Evolutionary conservation across 352 stramenopile species (phyloP), one percentile per base, ranked within the genome.

Genomic region (Thraustotheca clavata): DNA sequence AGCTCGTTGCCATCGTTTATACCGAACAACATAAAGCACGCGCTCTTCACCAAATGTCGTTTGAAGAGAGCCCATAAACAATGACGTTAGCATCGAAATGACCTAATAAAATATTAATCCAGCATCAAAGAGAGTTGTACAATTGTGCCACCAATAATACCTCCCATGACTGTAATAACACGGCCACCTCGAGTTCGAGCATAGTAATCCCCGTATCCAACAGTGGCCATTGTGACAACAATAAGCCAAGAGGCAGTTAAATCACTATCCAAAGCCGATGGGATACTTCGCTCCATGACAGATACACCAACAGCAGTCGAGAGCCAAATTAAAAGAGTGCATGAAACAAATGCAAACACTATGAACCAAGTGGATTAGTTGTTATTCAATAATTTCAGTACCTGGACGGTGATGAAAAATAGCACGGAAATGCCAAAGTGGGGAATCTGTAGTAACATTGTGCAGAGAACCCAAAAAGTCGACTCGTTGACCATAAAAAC

Each of bases 41-140:
- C 47, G 46, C 24, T 65, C 57, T 40, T 65, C 57, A 46, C 57
- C 57, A 34, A 43, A 43, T 1, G 57, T 65, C 41, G 57, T 65
- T 54, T 65, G 57, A 20, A 65, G 57, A 9, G 57, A 65, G n/a
- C 57, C 57, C 57, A 65, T 65, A n/a, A 65, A 65, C 16, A 65
- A 46, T 46, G 57, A 65, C 27, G 57, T 65, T 18, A 65, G 39
- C 57, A 65, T 65, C 38, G 57, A 65, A 0, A 65, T 65, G 27
- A 65, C 57, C 57, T 65, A 49, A n/a, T 27, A 6, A 27, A 5
- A 8, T 36, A 60, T 43, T n/a, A 60, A 16, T 8, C 14, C 49
- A 12, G 32, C 4, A 60, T 5, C 4, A 43, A 36, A 60, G 18
- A 16, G 29, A 20, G 29, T 50, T 46, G 57, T 65, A 65, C 57